Base-by-base conservation (phyloP, 306 rosid species). In the Spatholobus suberectus region DNA sequence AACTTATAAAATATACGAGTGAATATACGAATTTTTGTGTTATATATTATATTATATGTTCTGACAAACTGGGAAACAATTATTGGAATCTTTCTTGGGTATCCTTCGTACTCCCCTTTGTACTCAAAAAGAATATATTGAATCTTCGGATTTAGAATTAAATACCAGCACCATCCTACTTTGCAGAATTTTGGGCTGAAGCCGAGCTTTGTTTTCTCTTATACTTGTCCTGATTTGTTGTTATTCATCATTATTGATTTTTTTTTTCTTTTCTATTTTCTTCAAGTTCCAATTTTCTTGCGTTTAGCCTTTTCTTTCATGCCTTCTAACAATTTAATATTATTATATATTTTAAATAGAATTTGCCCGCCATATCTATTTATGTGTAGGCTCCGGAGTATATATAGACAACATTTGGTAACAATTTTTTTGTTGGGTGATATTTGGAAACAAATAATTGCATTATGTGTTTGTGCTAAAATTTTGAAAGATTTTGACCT, bases 51-150 rank as follows among this genome's bases (percentile, higher is more conserved):
- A 18, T n/a, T 14, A 54, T 75, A 57, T 49, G 75, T 59, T 47
- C 73, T 32, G 49, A 12, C 55, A 66, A 66, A 44, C 37, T 17
- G 54, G 47, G 72, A 9, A 70, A 69, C 24, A 46, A 80, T 69
- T 40, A 34, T 18, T 74, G 63, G 75, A 37, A 80, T 75, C 79
- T 66, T 29, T 24, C 7, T 23, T 23, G 49, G 58, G 29, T 76
- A 76, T 59, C 54, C 67, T 37, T 81, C 66, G 76, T 85, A 76
- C 82, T 40, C 61, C 37, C 5, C 67, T 79, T 51, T 70, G 80
- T 85, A 70, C 88, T 11, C 17, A 18, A 24, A 77, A 34, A 40
- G 57, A 65, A 34, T 69, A 70, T 70, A 70, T 49, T 75, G 75
- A 38, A 37, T 75, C 51, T 49, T 27, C 5, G 58, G 23, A 80